These are phyloP conservation scores for Hypoxylon cercidicola DNA, from an alignment of 495 filamentous ascomycete species.

Conservation along the genomic window DNA sequence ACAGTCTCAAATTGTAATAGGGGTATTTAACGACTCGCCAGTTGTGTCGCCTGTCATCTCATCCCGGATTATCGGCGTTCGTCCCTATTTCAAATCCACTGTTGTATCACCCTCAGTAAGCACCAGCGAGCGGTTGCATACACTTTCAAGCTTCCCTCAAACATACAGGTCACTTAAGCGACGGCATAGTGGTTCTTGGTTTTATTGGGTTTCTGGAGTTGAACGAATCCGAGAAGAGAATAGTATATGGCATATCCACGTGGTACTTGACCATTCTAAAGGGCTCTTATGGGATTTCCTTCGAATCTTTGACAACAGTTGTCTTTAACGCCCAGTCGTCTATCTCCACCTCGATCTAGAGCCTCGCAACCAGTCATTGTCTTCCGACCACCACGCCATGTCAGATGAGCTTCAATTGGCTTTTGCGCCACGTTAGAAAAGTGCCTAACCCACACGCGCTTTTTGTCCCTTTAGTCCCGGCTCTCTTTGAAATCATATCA, in stretches of 20 bases:
- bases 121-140: neutral
- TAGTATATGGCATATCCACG: neutral
- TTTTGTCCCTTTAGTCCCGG: neutral
- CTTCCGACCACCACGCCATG: slow-evolving; percentile 16
- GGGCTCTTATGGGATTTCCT: no score
- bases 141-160: neutral
- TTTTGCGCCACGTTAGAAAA: neutral
- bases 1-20: neutral
- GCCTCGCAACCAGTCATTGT: slow-evolving; percentile 25
- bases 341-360: slow-evolving; percentile 22
- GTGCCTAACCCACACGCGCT: neutral
- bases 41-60: neutral
- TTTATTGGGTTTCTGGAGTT: neutral
- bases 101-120: neutral
- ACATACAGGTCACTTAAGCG: neutral
- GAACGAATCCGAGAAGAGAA: neutral
- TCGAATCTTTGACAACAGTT: neutral
- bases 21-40: neutral
- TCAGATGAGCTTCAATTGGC: slow-evolving; percentile 14
- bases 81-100: neutral
- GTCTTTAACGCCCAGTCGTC: slow-evolving; percentile 15
- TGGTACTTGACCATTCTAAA: neutral
- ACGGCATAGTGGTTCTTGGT: neutral
- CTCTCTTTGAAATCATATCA: neutral
- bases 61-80: neutral